Percentiles rank a stretch among this genome's conserved stretches.
These are phyloP conservation scores for Aristolochia fimbriata DNA, from an alignment of 164 flowering plant species.

Conservation along the genomic window DNA sequence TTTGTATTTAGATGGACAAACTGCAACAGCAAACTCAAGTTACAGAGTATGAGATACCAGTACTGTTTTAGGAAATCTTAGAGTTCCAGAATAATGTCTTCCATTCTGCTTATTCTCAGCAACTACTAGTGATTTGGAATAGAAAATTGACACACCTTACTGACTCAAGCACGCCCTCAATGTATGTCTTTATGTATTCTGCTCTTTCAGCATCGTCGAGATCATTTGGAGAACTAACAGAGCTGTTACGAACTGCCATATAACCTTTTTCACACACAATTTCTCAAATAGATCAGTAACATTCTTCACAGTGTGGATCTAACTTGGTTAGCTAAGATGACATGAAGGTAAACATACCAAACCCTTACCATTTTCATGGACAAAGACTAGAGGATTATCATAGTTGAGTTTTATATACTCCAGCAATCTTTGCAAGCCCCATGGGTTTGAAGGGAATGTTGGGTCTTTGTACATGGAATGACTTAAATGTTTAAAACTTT, in stretches of 20 bases:
- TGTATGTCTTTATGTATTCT: constrained; percentile 4
- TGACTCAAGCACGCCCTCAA: constrained; percentile 4
- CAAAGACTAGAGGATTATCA: not conserved
- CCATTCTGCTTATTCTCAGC: too few species aligned
- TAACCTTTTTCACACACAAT: not conserved
- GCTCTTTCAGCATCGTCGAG: constrained; percentile 1
- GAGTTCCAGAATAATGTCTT: not conserved
- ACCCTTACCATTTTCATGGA: not conserved
- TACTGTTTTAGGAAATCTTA: not conserved
- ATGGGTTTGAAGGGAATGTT: not conserved
- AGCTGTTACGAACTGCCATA: not conserved
- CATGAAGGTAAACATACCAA: not conserved
- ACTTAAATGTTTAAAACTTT: too few species aligned
- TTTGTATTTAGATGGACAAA: not conserved
- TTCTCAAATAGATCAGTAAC: not conserved
- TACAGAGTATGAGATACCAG: too few species aligned
- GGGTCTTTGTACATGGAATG: not conserved
- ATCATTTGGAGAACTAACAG: not conserved
- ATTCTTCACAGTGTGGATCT: too few species aligned
- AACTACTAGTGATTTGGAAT: too few species aligned
- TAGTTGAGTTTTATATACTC: not conserved
- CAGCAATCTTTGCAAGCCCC: not conserved
- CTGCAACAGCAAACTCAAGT: too few species aligned
- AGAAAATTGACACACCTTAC: constrained; percentile 3
- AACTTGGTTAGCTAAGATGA: not conserved